Evolutionary conservation across 208 protist species (phyloP).

Genomic region (Wallacemonas collosoma): DNA sequence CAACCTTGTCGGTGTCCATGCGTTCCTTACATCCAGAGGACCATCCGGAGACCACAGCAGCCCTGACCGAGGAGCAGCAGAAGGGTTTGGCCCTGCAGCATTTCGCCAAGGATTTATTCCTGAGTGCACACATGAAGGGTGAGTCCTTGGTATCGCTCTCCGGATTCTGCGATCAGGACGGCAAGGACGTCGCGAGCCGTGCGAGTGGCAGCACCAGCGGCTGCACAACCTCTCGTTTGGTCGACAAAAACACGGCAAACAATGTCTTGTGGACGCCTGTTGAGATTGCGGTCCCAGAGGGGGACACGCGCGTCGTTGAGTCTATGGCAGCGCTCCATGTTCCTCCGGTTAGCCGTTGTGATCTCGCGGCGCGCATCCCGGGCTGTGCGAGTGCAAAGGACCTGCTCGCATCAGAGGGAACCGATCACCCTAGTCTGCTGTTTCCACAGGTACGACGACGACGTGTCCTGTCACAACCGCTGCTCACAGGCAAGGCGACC

Average conservation of each 20-base stretch:
- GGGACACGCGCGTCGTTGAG: not conserved
- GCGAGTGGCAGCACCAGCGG: not conserved
- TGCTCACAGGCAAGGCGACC: not conserved
- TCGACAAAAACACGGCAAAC: not conserved
- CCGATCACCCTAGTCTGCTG: not conserved
- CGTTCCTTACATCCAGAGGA: not conserved
- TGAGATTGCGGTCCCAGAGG: not conserved
- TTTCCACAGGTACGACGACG: not conserved
- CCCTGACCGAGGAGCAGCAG: not conserved
- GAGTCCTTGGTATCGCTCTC: not conserved
- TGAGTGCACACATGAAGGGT: not conserved
- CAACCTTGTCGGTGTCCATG: not conserved
- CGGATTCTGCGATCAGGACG: not conserved
- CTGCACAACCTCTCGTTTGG: not conserved
- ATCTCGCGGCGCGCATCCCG: no score
- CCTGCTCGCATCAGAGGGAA: no score
- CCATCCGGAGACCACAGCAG: not conserved
- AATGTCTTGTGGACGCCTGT: conserved; percentile 1
- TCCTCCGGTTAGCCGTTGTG: not conserved
- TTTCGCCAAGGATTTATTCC: not conserved
- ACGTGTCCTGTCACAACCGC: not conserved
- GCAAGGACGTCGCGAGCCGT: not conserved
- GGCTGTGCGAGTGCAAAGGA: no score
- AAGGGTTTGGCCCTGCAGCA: not conserved
- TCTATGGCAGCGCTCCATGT: not conserved